Evolutionary conservation across 768 basidiomycete genomes (phyloP), one percentile per base, ranked within the genome.

Genomic region (Harrya chromipes): DNA sequence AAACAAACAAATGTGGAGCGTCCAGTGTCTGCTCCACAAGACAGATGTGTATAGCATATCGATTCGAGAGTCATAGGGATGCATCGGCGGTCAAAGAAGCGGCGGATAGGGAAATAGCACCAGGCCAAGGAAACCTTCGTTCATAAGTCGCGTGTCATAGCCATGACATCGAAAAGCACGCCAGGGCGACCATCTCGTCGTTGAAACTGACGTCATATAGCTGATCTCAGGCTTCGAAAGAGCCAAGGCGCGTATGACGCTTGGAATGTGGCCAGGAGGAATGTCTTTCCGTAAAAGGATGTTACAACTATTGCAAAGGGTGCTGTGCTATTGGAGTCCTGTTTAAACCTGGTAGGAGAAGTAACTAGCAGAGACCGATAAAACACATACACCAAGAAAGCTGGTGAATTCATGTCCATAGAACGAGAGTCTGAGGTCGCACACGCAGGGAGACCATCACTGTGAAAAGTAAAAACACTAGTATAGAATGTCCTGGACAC

Each of bases 111-210:
- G 17, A 20, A 33, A 39, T 41, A n/a, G 7, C 1, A 6, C 23
- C 21, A 17, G n/a, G 7, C 12, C n/a, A 6, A 27, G 33, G 31
- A 42, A 27, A 41, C 19, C 31, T 23, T n/a, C 5, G 23, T 27
- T 27, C 14, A 11, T 1, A 4, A 24, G 34, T 13, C 14, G 45
- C 16, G 27, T 19, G 33, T 40, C 24, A 63, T 8, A 61, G 29
- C n/a, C 35, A 55, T 23, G 62, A 31, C 59, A 50, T 59, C 23
- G 56, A 64, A 20, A 62, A 64, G 3, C 47, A 23, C 2, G 62
- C 52, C 40, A 64, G 49, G 4, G 56, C 26, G 4, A 31, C 31
- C 27, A 64, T 26, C 1, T 63, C 59, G 34, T 20, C 62, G 33
- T 47, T 20, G 43, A 49, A 44, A 20, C n/a, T 27, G 24, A 49